Evolutionary conservation across 2,329 filamentous ascomycete genomes (phyloP), one percentile per base, ranked within the genome.

Genomic region (Stachybotrys chartarum): DNA sequence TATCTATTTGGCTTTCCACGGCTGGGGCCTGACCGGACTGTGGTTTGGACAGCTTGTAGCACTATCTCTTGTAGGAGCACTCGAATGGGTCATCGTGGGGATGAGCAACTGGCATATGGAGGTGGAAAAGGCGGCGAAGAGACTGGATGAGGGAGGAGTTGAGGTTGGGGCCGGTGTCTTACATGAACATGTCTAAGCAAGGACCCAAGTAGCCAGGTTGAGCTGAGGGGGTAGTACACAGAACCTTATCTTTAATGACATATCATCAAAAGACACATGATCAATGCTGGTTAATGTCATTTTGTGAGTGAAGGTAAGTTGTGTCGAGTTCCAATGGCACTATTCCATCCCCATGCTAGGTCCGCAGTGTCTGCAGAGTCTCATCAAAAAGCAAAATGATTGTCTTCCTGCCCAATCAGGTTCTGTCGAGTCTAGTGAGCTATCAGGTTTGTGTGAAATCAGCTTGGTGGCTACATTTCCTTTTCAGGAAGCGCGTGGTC

Each of bases 11-110:
- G 90, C 91, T 1, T 94, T 94, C 63, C 83, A 94, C 65, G 90
- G 90, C 17, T 94, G 90, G 90, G 90, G 90, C 0, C 73, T 95
- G 2, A 78, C 79, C 17, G 91, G 91, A 0, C 72, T 96, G 16
- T 96, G 91, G 91, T 75, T 94, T 39, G 91, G 90, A 16, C 89
- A 93, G 66, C 92, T 88, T 64, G 84, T 90, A 58, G 88, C 88
- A 0, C 70, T 96, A 35, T 95, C 91, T 66, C 74, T 94, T 24
- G 91, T 95, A 0, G 91, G 91, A 2, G 75, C 79, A 1, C 67
- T 89, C 11, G 89, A 96, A 67, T 95, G 91, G 91, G 72, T 80
- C 3, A 87, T 95, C 64, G 88, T 96, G 30, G 85, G 83, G 1
- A 78, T 85, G 69, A 91, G 88, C 67, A 78, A 90, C 61, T 96